Percentiles rank a stretch among this genome's conserved stretches.
Evolutionary conservation across 1,284 basidiomycete species (phyloP).

Genomic region (Rhodofomes roseus): DNA sequence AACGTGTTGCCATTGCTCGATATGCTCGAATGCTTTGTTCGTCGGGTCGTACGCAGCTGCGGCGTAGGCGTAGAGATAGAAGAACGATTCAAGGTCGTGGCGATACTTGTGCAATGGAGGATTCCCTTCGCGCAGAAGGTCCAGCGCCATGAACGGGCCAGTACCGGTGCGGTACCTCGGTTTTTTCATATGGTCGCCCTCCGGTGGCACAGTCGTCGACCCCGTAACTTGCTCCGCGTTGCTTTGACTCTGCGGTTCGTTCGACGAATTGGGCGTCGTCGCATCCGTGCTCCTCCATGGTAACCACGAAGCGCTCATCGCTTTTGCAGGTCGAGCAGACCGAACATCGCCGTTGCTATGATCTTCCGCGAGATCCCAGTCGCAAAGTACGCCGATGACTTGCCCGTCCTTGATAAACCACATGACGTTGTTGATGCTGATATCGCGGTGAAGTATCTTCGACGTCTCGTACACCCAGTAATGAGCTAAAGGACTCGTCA

Average conservation of each 20-base stretch:
- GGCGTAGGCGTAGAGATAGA: slow-evolving; percentile 18
- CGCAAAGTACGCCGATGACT: slow-evolving; percentile 22
- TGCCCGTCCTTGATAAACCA: slow-evolving; percentile 8
- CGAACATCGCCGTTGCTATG: not conserved
- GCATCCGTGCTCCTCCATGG: too few species aligned
- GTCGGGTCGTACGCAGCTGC: not conserved
- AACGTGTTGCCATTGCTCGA: not conserved
- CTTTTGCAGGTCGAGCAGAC: not conserved
- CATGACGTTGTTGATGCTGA: slow-evolving; percentile 28
- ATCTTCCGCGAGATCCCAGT: slow-evolving; percentile 17
- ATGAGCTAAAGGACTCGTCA: slow-evolving; percentile 2
- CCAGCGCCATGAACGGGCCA: slow-evolving; percentile 27
- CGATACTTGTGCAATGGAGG: slow-evolving; percentile 23
- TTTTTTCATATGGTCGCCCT: not conserved
- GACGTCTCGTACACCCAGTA: slow-evolving; percentile 5
- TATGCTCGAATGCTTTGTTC: not conserved
- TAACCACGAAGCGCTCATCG: too few species aligned
- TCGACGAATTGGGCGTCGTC: too few species aligned
- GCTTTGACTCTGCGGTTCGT: too few species aligned
- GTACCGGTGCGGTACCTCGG: slow-evolving; percentile 21
- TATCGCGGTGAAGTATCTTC: slow-evolving; percentile 21
- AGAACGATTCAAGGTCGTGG: slow-evolving; percentile 30
- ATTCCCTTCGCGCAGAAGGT: slow-evolving; percentile 13
- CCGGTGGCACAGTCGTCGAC: too few species aligned
- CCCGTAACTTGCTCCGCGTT: too few species aligned